Evolutionary conservation across 257 asterid species (phyloP).

Genomic region (Henckelia pumila): DNA sequence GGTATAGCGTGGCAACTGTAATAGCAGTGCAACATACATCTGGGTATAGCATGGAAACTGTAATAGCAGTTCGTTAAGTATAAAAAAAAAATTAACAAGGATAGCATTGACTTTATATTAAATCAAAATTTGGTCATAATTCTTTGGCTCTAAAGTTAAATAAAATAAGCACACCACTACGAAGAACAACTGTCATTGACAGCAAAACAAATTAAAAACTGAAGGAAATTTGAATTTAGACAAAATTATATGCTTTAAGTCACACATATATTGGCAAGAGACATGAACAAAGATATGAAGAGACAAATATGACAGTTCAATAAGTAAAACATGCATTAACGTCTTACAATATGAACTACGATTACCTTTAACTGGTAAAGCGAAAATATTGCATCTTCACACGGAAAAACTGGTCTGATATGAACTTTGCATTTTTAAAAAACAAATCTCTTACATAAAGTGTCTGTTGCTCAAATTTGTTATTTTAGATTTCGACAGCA

Average conservation of each 20-base stretch:
- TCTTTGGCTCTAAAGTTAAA: neutral
- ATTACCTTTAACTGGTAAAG: neutral
- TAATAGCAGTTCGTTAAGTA: neutral
- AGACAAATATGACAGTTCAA: slow-evolving; percentile 5
- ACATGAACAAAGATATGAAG: neutral
- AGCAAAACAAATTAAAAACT: slow-evolving; percentile 2
- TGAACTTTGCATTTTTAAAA: neutral
- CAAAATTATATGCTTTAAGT: neutral
- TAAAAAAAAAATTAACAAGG: slow-evolving; percentile 3
- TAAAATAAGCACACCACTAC: neutral
- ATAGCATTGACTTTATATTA: neutral
- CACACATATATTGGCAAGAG: neutral
- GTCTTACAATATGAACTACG: neutral
- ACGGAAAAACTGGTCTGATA: slow-evolving; percentile 9
- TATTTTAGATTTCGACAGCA: slow-evolving; percentile 10
- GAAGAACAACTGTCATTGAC: neutral
- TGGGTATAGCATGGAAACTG: too few species aligned
- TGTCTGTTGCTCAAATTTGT: slow-evolving; percentile 6
- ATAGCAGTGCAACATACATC: too few species aligned
- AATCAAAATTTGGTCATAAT: neutral
- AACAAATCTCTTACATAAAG: slow-evolving; percentile 1
- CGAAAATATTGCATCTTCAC: slow-evolving; percentile 6
- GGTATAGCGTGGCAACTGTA: too few species aligned
- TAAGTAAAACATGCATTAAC: neutral
- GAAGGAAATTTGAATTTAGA: slow-evolving; percentile 6